phyloP scores from a whole-genome alignment of 768 basidiomycete genomes.

The Hortiboletus flavorubellus region DNA sequence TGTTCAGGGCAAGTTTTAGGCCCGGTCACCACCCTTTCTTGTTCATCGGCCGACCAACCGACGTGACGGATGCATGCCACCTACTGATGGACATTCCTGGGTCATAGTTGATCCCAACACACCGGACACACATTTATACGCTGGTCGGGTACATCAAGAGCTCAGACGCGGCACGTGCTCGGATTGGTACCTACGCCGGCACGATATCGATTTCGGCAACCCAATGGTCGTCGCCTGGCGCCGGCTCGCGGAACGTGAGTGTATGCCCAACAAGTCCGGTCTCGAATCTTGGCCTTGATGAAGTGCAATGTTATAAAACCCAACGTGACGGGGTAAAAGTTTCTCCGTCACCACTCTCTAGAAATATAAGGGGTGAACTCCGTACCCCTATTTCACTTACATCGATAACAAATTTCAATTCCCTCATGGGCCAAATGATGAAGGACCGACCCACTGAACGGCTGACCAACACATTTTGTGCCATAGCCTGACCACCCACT shows the following conservation, averaged over 20 bases:
- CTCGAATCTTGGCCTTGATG: background rate
- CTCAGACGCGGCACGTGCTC: background rate
- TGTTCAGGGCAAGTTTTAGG: too few species aligned
- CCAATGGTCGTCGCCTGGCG: background rate
- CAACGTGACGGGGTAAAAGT: background rate
- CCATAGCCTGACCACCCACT: too few species aligned
- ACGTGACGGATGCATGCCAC: too few species aligned
- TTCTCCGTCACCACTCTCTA: background rate
- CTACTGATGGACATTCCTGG: too few species aligned
- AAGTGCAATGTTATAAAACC: background rate
- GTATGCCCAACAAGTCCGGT: background rate
- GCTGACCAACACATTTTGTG: too few species aligned
- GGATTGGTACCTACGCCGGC: background rate
- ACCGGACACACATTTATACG: too few species aligned
- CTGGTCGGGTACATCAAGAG: background rate
- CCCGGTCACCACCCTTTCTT: too few species aligned
- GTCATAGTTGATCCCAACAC: too few species aligned
- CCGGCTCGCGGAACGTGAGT: background rate
- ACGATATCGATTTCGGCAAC: constrained; percentile 1
- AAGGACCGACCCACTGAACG: too few species aligned
- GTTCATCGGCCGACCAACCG: too few species aligned
- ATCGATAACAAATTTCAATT: background rate
- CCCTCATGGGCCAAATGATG: too few species aligned
- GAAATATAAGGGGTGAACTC: background rate
- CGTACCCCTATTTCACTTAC: background rate